Conservation (phyloP, 2,329 filamentous ascomycete genomes). For the Pyricularia sp. region DNA sequence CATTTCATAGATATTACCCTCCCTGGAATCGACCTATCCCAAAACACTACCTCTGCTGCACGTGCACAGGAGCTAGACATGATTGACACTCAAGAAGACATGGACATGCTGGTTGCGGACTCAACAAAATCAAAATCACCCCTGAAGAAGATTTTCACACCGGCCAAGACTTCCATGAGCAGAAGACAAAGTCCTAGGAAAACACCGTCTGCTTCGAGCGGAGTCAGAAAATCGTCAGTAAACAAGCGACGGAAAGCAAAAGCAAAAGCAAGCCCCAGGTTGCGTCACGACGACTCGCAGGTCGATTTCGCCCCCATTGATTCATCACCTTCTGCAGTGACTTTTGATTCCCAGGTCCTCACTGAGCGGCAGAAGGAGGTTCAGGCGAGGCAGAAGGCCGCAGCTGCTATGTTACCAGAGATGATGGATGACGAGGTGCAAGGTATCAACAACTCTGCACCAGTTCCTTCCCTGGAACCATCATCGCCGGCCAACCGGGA, state of each 20-base stretch:
- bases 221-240: background rate
- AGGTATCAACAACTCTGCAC: slow-evolving; percentile 9
- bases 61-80: slow-evolving; percentile 31
- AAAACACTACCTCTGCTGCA: slow-evolving; percentile 19
- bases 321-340: slow-evolving; percentile 40
- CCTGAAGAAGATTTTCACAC: slow-evolving; percentile 8
- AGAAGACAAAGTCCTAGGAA: slow-evolving; percentile 6
- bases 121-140: slow-evolving; percentile 14
- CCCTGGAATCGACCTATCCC: slow-evolving; percentile 31
- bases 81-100: slow-evolving; percentile 39
- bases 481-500: background rate
- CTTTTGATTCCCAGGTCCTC: slow-evolving; percentile 60
- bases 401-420: slow-evolving; percentile 50
- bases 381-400: slow-evolving; percentile 60
- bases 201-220: background rate
- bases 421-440: background rate
- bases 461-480: slow-evolving; percentile 10
- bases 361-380: slow-evolving; percentile 76
- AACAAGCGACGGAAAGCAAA: slow-evolving; percentile 13
- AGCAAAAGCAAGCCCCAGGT: slow-evolving; percentile 25
- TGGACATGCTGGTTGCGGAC: slow-evolving; percentile 18
- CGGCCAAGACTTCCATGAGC: slow-evolving; percentile 11
- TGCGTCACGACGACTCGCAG: slow-evolving; percentile 75
- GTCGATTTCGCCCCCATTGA: slow-evolving; percentile 65
- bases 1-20: slow-evolving; percentile 37